A percentile compares a stretch with the other conserved stretches of the same genome.
phyloP scores from a whole-genome alignment of 2,329 filamentous ascomycete genomes.

The Exophiala calicioides region DNA sequence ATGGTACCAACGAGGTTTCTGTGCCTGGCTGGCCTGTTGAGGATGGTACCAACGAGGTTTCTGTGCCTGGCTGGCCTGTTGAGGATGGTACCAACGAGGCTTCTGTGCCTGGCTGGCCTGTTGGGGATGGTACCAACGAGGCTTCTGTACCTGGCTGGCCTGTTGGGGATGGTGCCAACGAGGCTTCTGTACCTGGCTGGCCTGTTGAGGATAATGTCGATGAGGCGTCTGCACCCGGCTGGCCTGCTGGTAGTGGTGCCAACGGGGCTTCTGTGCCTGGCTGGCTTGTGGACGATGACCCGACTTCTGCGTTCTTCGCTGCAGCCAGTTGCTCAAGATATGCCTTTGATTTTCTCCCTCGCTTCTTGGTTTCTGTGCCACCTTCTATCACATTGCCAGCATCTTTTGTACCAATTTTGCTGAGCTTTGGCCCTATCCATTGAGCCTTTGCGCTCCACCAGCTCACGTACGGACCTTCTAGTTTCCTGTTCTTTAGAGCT shows the following conservation, averaged over 20 bases:
- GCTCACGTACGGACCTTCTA: constrained; percentile 85
- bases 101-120: no score
- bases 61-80: no score
- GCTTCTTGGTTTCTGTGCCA: constrained; percentile 27
- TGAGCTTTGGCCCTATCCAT: constrained; percentile 69
- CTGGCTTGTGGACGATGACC: not conserved
- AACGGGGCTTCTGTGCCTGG: not conserved
- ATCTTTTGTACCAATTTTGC: constrained; percentile 22
- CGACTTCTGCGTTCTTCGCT: constrained; percentile 10
- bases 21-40: no score
- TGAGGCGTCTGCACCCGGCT: not conserved
- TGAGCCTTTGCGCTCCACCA: constrained; percentile 91
- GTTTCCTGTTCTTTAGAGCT: constrained; percentile 79
- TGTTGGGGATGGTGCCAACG: not conserved
- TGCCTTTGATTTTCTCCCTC: constrained; percentile 30
- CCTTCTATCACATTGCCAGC: constrained; percentile 14
- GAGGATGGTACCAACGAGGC: no score
- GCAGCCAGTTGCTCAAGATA: constrained; percentile 25
- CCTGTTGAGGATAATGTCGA: no score
- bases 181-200: constrained; percentile 1
- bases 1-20: no score
- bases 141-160: not conserved
- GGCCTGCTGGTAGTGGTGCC: not conserved
- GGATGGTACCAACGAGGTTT: no score
- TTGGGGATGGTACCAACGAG: not conserved